A percentile compares a stretch with the other conserved stretches of the same genome.
Conservation (phyloP, 768 basidiomycete species). For the Russula sp. region DNA sequence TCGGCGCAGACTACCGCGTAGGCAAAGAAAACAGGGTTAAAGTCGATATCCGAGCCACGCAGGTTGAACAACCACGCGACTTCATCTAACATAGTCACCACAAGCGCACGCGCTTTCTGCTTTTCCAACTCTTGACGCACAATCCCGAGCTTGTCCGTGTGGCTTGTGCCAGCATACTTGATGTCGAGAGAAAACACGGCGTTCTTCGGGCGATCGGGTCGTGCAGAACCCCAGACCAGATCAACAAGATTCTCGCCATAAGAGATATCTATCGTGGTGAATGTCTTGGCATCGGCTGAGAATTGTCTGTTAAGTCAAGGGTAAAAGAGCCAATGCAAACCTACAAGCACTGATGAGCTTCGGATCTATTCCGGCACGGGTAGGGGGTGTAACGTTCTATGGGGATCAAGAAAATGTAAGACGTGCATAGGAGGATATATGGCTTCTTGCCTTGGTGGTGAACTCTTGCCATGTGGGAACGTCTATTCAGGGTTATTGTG, state of each 20-base stretch:
- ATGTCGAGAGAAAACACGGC: constrained; percentile 65
- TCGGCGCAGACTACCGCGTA: constrained; percentile 73
- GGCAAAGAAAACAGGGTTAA: constrained; percentile 91
- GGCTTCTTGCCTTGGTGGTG: constrained; percentile 55
- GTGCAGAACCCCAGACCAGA: constrained; percentile 62
- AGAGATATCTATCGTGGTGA: constrained; percentile 59
- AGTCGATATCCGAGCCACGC: constrained; percentile 88
- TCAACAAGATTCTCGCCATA: constrained; percentile 79
- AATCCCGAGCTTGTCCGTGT: constrained; percentile 61
- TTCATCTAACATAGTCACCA: constrained; percentile 90
- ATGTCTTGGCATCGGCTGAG: constrained; percentile 61
- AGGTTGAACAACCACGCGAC: constrained; percentile 94
- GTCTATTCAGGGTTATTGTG: constrained; percentile 44
- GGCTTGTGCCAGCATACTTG: constrained; percentile 70
- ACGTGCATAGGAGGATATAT: not conserved
- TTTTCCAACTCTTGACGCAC: constrained; percentile 64
- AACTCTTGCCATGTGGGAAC: constrained; percentile 92
- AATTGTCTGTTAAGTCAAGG: not conserved
- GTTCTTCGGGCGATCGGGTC: constrained; percentile 67
- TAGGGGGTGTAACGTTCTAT: constrained; percentile 59
- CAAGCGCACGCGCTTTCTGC: constrained; percentile 64
- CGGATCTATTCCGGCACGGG: constrained; percentile 80
- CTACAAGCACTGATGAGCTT: constrained; percentile 65
- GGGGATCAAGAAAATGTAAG: not conserved
- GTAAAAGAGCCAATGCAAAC: constrained; percentile 21